phyloP scores from a whole-genome alignment of 148 eudicot genomes.

The Limonium bicolor region DNA sequence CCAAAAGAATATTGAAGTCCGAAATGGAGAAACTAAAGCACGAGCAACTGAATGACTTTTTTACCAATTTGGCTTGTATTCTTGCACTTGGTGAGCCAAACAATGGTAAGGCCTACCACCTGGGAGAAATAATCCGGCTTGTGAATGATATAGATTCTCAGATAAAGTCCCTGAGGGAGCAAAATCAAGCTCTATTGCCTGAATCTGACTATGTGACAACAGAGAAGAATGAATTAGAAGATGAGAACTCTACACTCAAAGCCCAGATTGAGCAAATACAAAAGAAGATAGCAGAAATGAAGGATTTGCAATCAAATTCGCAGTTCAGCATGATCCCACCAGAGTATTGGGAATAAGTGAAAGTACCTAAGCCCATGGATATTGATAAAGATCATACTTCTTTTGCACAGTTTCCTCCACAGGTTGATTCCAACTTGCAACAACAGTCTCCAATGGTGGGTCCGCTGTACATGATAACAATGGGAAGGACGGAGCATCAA shows the following conservation, averaged over 20 bases:
- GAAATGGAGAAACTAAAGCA: slow-evolving; percentile 86
- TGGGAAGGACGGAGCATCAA: slow-evolving; percentile 27
- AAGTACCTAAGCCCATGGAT: too few species aligned
- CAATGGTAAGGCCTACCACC: slow-evolving; percentile 59
- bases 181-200: slow-evolving; percentile 51
- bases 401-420: too few species aligned
- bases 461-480: slow-evolving; percentile 49
- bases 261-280: slow-evolving; percentile 32
- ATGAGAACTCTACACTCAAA: slow-evolving; percentile 50
- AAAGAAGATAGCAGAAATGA: slow-evolving; percentile 28
- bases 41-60: slow-evolving; percentile 74
- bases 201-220: slow-evolving; percentile 66
- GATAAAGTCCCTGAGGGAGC: slow-evolving; percentile 45
- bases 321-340: slow-evolving; percentile 14
- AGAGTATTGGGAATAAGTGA: slow-evolving; percentile 15
- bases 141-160: slow-evolving; percentile 54
- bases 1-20: slow-evolving; percentile 56
- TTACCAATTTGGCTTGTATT: slow-evolving; percentile 49
- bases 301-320: slow-evolving; percentile 14
- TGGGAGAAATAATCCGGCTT: slow-evolving; percentile 45
- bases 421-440: too few species aligned
- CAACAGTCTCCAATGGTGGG: slow-evolving; percentile 30
- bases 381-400: too few species aligned
- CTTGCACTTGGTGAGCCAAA: slow-evolving; percentile 44
- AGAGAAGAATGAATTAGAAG: slow-evolving; percentile 64